phyloP scores from a whole-genome alignment of 2,329 filamentous ascomycete genomes.

The Aspergillus chevalieri region DNA sequence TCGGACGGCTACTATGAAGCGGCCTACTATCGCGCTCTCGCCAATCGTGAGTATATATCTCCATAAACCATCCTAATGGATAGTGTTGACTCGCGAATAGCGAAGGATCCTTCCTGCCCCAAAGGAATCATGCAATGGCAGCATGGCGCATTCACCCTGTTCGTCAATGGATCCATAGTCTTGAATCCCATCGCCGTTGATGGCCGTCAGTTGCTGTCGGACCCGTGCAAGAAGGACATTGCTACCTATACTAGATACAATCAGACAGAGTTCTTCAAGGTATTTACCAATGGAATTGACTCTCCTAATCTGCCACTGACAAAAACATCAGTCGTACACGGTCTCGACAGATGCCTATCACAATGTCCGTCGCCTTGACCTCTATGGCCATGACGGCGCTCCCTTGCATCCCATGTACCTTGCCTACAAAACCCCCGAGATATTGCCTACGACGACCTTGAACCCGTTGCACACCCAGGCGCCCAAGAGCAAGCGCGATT shows the following conservation, averaged over 20 bases:
- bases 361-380: constrained; percentile 56
- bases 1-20: constrained; percentile 62
- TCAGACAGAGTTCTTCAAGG: constrained; percentile 57
- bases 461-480: constrained; percentile 48
- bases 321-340: constrained; percentile 30
- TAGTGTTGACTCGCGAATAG: constrained; percentile 31
- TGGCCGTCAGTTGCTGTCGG: constrained; percentile 60
- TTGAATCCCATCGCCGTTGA: constrained; percentile 59
- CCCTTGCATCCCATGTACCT: constrained; percentile 65
- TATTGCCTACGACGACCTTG: constrained; percentile 63
- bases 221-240: constrained; percentile 54
- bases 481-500: constrained; percentile 29
- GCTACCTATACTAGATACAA: constrained; percentile 62
- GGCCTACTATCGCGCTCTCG: constrained; percentile 62
- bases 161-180: constrained; percentile 52
- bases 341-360: constrained; percentile 55
- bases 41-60: constrained; percentile 55
- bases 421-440: constrained; percentile 56
- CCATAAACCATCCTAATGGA: background rate
- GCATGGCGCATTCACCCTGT: constrained; percentile 57
- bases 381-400: constrained; percentile 58
- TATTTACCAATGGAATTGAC: constrained; percentile 24
- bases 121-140: constrained; percentile 66
- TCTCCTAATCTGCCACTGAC: constrained; percentile 4
- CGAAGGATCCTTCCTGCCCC: constrained; percentile 55